Base-by-base conservation (phyloP, 2,329 filamentous ascomycete genomes). In the Scedosporium boydii region DNA sequence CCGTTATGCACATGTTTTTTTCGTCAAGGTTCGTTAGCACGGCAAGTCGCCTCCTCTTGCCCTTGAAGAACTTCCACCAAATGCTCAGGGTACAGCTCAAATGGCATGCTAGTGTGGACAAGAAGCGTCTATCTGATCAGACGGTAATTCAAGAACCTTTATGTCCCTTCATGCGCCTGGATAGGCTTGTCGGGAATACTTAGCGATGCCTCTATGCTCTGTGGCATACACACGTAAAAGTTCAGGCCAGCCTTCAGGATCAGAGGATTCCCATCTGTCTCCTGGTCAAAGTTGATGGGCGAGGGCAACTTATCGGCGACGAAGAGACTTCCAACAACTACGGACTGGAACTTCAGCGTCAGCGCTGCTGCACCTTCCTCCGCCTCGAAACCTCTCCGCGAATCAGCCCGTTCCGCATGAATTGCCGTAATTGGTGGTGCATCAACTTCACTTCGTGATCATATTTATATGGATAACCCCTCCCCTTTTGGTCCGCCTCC, bases 251-350 rank as follows among this genome's bases (percentile, higher is more conserved):
- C 69, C 6, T 70, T 69, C 0, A 81, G 77, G 58, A 86, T 79
- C 0, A 74, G 69, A 0, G 82, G 80, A 63, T 85, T 86, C 70
- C 86, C 84, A 2, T 82, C 82, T 0, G 83, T 85, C 0, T 81
- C 83, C 1, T 75, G 70, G 68, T 86, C 81, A 0, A 86, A 83
- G 71, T 87, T 90, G 3, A 87, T 87, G 1, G 85, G 87, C 0
- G 81, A 81, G 1, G 84, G 85, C n/a, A 89, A 78, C 61, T 83
- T 78, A 63, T 86, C 87, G 29, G 87, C 86, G 9, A 85, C 82
- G 59, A 89, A 84, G 64, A 84, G 83, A 71, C 81, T 84, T 0
- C 82, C 83, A 0, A 86, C 82, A 2, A 78, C 75, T 0, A 83
- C 83, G 2, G 75, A 80, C 1, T 73, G 74, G 67, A 86, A 87